Percentiles rank a stretch among this genome's conserved stretches.
Evolutionary conservation across 768 basidiomycete genomes (phyloP).

Genomic region (Lyophyllum semitale): DNA sequence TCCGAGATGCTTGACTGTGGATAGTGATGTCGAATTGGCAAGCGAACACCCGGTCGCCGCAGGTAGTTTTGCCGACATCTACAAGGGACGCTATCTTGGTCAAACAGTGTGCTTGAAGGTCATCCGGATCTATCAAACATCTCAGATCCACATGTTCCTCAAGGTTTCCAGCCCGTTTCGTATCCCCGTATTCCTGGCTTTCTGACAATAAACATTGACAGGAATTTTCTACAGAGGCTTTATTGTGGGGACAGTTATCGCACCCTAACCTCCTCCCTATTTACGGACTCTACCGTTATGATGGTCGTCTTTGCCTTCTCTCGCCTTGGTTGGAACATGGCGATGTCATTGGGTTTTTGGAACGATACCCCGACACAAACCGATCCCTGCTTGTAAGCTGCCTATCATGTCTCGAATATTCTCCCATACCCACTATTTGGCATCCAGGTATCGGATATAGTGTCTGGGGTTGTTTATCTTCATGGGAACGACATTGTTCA

Average conservation of each 20-base stretch:
- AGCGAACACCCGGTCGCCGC: slow-evolving; percentile 2
- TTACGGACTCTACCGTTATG: slow-evolving; percentile 27
- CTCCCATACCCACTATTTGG: background rate
- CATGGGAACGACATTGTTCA: too few relatives aligned
- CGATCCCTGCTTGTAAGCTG: background rate
- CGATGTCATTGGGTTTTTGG: slow-evolving; percentile 26
- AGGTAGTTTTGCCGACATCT: slow-evolving; percentile 12
- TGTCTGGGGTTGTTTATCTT: too few relatives aligned
- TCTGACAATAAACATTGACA: background rate
- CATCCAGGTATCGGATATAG: slow-evolving; percentile 29
- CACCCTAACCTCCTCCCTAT: slow-evolving; percentile 32
- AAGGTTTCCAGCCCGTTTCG: background rate
- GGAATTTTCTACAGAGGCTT: slow-evolving; percentile 8
- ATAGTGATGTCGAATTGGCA: slow-evolving; percentile 4
- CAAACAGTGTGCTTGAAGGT: slow-evolving; percentile 16
- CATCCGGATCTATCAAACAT: slow-evolving; percentile 14
- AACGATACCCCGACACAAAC: slow-evolving; percentile 6
- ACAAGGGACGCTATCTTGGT: slow-evolving; percentile 5
- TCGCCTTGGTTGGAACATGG: slow-evolving; percentile 40
- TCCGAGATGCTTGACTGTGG: slow-evolving; percentile 11
- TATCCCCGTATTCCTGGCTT: background rate
- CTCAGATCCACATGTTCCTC: background rate
- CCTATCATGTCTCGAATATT: background rate
- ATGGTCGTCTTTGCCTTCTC: slow-evolving; percentile 29
- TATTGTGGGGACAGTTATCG: slow-evolving; percentile 13